These are phyloP conservation scores for Saraca asoca DNA, from an alignment of 331 rosid genomes.

Conservation along the genomic window DNA sequence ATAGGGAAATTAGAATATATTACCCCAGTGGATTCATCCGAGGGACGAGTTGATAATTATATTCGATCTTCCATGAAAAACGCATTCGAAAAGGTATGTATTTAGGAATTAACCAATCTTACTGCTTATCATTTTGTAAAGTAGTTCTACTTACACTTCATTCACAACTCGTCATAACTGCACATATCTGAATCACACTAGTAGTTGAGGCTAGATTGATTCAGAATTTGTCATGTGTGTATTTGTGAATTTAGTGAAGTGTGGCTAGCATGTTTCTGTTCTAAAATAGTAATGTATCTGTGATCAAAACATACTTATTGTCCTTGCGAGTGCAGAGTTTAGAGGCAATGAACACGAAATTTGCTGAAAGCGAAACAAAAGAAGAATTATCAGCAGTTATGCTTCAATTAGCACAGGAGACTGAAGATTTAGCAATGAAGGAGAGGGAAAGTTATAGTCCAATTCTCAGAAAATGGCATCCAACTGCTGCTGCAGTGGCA, in stretches of 20 bases:
- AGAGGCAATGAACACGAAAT: constrained; percentile 48
- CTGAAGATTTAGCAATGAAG: constrained; percentile 69
- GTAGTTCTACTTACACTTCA: too few relatives aligned
- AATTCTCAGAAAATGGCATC: constrained; percentile 66
- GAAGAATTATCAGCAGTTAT: constrained; percentile 55
- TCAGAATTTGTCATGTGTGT: too few relatives aligned
- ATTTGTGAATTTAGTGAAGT: too few relatives aligned
- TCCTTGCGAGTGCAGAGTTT: constrained; percentile 42
- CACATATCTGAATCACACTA: too few relatives aligned
- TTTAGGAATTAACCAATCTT: not conserved
- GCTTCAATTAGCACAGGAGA: constrained; percentile 76
- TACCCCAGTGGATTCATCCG: constrained; percentile 61
- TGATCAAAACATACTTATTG: not conserved
- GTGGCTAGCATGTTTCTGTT: too few relatives aligned
- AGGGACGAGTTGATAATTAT: constrained; percentile 62
- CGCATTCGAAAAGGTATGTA: constrained; percentile 70
- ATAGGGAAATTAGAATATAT: constrained; percentile 48
- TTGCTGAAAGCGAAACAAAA: constrained; percentile 34
- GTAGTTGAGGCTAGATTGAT: too few relatives aligned
- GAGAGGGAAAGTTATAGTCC: constrained; percentile 82
- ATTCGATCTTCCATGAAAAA: constrained; percentile 63
- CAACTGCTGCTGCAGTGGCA: constrained; percentile 66
- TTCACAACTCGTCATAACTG: too few relatives aligned
- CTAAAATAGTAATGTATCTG: not conserved
- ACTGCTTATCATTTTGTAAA: too few relatives aligned